These are phyloP conservation scores for Trypanosoma theileri DNA, from an alignment of 208 protist species.

Conservation along the genomic window DNA sequence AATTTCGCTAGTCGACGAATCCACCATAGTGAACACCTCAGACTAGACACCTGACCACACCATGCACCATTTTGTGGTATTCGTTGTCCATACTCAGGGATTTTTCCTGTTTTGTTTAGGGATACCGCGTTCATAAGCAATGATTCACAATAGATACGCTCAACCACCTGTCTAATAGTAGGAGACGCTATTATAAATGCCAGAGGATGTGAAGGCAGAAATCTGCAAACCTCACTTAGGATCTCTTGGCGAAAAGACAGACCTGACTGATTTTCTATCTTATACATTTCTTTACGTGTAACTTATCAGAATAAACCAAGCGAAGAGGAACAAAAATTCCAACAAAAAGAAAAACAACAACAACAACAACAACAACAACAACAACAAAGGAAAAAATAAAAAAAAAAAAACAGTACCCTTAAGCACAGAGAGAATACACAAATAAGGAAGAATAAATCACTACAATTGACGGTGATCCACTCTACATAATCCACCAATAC, in stretches of 20 bases:
- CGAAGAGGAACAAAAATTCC: background rate
- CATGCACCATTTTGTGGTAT: constrained; percentile 15
- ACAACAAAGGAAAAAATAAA: background rate
- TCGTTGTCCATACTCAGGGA: background rate
- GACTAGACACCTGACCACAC: constrained; percentile 20
- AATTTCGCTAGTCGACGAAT: constrained; percentile 12
- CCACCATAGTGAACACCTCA: constrained; percentile 24
- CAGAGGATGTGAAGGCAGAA: constrained; percentile 15
- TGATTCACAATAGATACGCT: constrained; percentile 17
- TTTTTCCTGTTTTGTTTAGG: background rate
- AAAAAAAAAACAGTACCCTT: background rate
- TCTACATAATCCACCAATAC: background rate
- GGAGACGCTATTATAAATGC: constrained; percentile 19
- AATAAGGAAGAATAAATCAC: background rate
- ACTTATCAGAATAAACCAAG: background rate
- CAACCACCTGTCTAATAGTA: constrained; percentile 11
- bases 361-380: no score
- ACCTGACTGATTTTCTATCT: constrained; percentile 1
- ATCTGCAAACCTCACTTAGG: constrained; percentile 9
- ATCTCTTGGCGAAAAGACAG: background rate
- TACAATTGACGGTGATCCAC: background rate
- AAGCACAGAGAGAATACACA: background rate
- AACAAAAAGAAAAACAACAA: background rate
- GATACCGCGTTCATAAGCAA: background rate
- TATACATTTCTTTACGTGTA: constrained; percentile 19